Base-by-base conservation (phyloP, 331 rosid genomes). In the Malus hybrid region DNA sequence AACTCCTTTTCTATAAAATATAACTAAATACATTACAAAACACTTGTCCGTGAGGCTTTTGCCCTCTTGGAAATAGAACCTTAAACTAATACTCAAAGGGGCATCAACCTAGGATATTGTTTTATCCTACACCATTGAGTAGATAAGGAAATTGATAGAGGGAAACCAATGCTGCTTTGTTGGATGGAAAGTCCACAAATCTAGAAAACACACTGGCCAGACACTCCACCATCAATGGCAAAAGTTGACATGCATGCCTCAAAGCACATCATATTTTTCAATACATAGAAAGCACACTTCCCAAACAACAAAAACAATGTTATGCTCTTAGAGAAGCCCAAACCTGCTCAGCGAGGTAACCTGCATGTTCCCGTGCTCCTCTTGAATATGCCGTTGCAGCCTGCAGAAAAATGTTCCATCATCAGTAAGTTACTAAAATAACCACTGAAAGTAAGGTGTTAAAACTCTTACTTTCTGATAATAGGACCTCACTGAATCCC, bases 331-430 rank as follows among this genome's bases (percentile, higher is more conserved):
- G 50, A 34, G 32, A 71, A 70, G 46, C 72, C 70, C 63, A 33
- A 67, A 92, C 99, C 97, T 95, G 97, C 56, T 95, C 97, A 77
- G 97, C 89, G 71, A 92, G 97, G 81, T 86, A 92, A 29, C 93
- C 81, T 73, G 99, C 99, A 85, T 87, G 85, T 39, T 75, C 76
- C 57, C 83, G 79, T 44, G 90, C 79, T 79, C 97, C 93, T 76
- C 86, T 87, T 36, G 89, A 73, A 84, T 81, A 82, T 16, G 92
- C 87, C 11, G 79, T 78, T 59, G 93, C 80, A 77, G 99, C 99
- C 99, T 95, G 90, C 76, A 81, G 76, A 87, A 81, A 78, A 55
- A 73, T 79, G 79, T 19, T 34, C 74, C 61, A 36, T 56, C 50
- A 42, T 76, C 50, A 77, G 67, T 71, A 75, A 75, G 46, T 36